Percentiles rank a stretch among this genome's conserved stretches.
Conservation (phyloP, 73 alveolate species). For the Paramecium sonneborni region DNA sequence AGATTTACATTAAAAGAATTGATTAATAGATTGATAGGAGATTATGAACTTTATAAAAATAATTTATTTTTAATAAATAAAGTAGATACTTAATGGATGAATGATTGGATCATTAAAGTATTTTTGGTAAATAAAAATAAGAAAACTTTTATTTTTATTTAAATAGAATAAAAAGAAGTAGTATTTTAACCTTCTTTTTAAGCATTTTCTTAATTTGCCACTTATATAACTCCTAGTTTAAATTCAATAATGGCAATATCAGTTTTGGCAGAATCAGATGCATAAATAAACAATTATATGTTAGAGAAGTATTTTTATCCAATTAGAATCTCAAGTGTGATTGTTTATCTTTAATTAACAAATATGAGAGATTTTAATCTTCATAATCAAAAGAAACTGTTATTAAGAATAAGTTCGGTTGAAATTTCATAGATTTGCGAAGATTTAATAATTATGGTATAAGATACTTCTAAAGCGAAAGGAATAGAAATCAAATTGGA, state of each 20-base stretch:
- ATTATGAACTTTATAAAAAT: slow-evolving; percentile 37
- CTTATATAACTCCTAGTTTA: background rate
- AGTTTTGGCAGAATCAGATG: slow-evolving; percentile 16
- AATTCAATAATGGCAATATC: slow-evolving; percentile 32
- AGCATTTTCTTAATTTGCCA: background rate
- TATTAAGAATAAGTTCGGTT: background rate
- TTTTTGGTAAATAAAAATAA: background rate
- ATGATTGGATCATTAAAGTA: background rate
- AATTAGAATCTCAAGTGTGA: slow-evolving; percentile 8
- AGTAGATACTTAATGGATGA: slow-evolving; percentile 35
- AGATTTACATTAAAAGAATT: background rate
- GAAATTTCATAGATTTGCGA: background rate
- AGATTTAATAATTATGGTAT: background rate
- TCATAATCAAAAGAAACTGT: background rate
- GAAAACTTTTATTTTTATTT: background rate
- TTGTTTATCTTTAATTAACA: background rate
- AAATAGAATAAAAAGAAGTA: background rate
- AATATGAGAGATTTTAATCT: slow-evolving; percentile 38
- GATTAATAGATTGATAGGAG: background rate
- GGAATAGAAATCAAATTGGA: slow-evolving; percentile 37
- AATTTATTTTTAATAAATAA: background rate
- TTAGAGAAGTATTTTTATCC: slow-evolving; percentile 25
- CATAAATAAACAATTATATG: background rate
- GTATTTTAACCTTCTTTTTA: background rate
- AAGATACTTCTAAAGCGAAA: slow-evolving; percentile 19